These are phyloP conservation scores for Candida hispaniensis DNA, from an alignment of 805 yeast genomes.

Conservation along the genomic window DNA sequence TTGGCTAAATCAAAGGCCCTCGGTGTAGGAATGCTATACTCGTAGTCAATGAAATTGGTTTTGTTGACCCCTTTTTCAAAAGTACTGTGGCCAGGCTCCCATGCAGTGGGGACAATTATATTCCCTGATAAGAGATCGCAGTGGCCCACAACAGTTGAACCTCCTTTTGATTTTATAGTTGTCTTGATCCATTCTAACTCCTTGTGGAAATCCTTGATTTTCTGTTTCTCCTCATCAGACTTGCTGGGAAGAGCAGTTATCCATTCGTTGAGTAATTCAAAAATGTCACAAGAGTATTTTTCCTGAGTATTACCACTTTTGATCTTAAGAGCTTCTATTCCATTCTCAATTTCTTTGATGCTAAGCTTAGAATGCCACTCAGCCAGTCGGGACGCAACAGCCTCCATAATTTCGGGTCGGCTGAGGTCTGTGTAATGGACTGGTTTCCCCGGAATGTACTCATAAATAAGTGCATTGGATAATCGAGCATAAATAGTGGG, in stretches of 20 bases:
- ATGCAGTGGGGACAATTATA: constrained; percentile 34
- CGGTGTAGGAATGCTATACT: constrained; percentile 82
- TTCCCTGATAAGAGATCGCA: constrained; percentile 69
- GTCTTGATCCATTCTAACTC: constrained; percentile 49
- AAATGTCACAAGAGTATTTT: constrained; percentile 34
- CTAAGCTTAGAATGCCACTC: constrained; percentile 53
- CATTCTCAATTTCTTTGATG: constrained; percentile 35
- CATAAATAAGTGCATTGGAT: constrained; percentile 63
- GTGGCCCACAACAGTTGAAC: constrained; percentile 48
- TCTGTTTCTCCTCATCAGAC: constrained; percentile 29
- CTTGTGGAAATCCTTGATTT: constrained; percentile 32
- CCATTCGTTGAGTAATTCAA: constrained; percentile 57
- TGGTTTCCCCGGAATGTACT: constrained; percentile 55
- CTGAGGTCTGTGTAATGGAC: constrained; percentile 45
- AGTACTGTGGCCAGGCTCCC: constrained; percentile 4
- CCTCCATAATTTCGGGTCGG: constrained; percentile 38
- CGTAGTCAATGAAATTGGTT: constrained; percentile 71
- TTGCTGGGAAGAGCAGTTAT: constrained; percentile 45
- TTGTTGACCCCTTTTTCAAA: constrained; percentile 6
- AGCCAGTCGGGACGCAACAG: constrained; percentile 56
- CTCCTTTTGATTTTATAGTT: constrained; percentile 37
- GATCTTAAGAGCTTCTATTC: constrained; percentile 26
- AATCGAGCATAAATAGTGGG: constrained; percentile 60
- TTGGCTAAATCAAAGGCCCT: constrained; percentile 88
- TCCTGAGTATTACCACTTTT: constrained; percentile 22